Evolutionary conservation across 495 filamentous ascomycete genomes (phyloP), one percentile per base, ranked within the genome.

Genomic region (Hypoxylon fragiforme): DNA sequence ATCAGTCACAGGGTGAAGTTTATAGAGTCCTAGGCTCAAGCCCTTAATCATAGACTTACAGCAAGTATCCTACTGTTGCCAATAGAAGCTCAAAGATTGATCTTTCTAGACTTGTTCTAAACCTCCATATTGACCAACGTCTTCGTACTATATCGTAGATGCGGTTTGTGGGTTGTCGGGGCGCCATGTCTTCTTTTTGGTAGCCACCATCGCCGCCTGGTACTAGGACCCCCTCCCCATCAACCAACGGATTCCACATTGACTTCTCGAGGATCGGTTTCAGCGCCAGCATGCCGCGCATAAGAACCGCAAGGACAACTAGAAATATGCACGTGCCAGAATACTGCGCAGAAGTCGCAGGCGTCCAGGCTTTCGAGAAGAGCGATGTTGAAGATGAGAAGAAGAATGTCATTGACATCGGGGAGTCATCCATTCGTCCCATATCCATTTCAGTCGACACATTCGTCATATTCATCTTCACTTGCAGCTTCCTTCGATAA

Each of bases 311-410:
- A 21, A 92, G 79, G 16, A 84, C 39, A 65, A 89, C 80, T 44
- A 91, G 76, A 60, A 90, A 89, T 55, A 92, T 83, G 62, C 88
- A 92, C 26, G 86, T 89, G n/a, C 81, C 87, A 0, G 82, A 87
- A 58, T 92, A 94, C 34, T 70, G 57, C 15, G 82, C 84, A 0
- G 76, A 70, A 18, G 71, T 79, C 0, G 70, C 72, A 3, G 89
- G 89, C 0, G 79, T 80, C 87, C 88, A 92, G 26, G 73, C 57
- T 1, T 70, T 55, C 7, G 84, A 84, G 70, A 79, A 91, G 45
- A 92, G 80, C 2, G 88, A 77, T 0, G 86, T 89, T 53, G 57
- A 84, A 40, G 72, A 69, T 51, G 78, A 79, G 44, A 71, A 78
- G 72, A 91, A 91, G 42, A 68, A 66, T 6, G 62, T 62, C 75